Conservation (phyloP, 2,329 filamentous ascomycete species). For the Aspergillus carbonarius region DNA sequence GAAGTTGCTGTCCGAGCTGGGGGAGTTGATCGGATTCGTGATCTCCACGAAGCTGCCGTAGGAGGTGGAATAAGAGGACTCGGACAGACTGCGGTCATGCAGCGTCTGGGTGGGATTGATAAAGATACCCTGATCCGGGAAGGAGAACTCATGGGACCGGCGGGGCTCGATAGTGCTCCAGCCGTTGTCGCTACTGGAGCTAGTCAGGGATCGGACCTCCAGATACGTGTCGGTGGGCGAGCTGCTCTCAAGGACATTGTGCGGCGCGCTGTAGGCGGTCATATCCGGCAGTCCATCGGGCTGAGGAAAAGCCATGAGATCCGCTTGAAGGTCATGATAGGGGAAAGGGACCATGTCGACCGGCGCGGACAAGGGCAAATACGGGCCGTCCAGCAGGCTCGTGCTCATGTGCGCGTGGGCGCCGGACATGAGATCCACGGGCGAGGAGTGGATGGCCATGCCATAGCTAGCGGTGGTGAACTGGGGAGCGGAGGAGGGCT, state of each 20-base stretch:
- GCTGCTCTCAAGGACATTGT: slow-evolving; percentile 50
- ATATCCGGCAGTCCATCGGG: slow-evolving; percentile 49
- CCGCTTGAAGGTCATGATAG: slow-evolving; percentile 76
- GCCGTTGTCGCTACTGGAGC: slow-evolving; percentile 79
- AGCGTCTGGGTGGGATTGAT: slow-evolving; percentile 91
- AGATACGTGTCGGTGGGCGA: slow-evolving; percentile 79
- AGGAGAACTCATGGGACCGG: slow-evolving; percentile 68
- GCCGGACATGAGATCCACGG: slow-evolving; percentile 58
- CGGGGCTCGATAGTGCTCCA: slow-evolving; percentile 81
- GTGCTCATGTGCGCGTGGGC: slow-evolving; percentile 63
- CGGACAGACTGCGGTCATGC: slow-evolving; percentile 81
- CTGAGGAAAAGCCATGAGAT: slow-evolving; percentile 57
- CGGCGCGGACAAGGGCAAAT: slow-evolving; percentile 53
- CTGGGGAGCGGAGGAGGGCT: slow-evolving; percentile 55
- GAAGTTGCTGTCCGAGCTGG: slow-evolving; percentile 72
- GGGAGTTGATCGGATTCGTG: slow-evolving; percentile 77
- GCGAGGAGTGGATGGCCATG: slow-evolving; percentile 44
- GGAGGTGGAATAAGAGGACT: slow-evolving; percentile 74
- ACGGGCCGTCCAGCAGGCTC: slow-evolving; percentile 62
- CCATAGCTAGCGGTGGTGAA: slow-evolving; percentile 59
- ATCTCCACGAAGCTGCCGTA: slow-evolving; percentile 83
- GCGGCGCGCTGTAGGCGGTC: slow-evolving; percentile 37
- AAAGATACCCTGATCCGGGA: slow-evolving; percentile 64
- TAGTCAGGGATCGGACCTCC: slow-evolving; percentile 78
- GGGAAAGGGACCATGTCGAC: slow-evolving; percentile 68